Conservation (phyloP, 2,329 filamentous ascomycete genomes). For the Ascochyta fabae region DNA sequence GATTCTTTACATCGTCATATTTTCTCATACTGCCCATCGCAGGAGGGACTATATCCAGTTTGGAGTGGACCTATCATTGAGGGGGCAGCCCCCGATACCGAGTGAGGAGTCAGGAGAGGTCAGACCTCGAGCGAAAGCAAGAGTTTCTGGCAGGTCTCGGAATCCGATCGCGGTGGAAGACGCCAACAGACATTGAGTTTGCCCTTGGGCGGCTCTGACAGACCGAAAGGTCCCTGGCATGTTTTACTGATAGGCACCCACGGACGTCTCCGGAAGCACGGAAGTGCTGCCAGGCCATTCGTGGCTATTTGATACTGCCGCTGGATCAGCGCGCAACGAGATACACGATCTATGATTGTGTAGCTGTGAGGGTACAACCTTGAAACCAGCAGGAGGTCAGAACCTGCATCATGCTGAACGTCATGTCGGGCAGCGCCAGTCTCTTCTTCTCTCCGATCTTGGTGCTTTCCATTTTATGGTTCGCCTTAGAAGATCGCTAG, state of each 20-base stretch:
- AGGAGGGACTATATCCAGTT: neutral
- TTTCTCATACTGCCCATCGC: neutral
- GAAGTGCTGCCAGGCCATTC: neutral
- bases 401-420: neutral
- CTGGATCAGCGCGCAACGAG: slow-evolving; percentile 4
- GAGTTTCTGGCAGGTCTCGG: slow-evolving; percentile 31
- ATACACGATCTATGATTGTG: neutral
- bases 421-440: neutral
- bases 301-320: slow-evolving; percentile 3
- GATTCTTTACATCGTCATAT: neutral
- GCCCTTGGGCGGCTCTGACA: slow-evolving; percentile 32
- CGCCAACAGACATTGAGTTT: slow-evolving; percentile 42
- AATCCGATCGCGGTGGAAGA: slow-evolving; percentile 36
- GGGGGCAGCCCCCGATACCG: slow-evolving; percentile 36
- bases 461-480: neutral
- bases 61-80: slow-evolving; percentile 33
- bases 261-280: neutral
- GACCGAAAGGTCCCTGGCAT: slow-evolving; percentile 41
- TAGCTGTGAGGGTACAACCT: slow-evolving; percentile 1
- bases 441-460: slow-evolving; percentile 4
- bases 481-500: slow-evolving; percentile 5
- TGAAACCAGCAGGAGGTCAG: neutral
- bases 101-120: slow-evolving; percentile 30
- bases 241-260: slow-evolving; percentile 39
- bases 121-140: slow-evolving; percentile 28